phyloP scores from a whole-genome alignment of 495 filamentous ascomycete species.

The Aspergillus biplanus region DNA sequence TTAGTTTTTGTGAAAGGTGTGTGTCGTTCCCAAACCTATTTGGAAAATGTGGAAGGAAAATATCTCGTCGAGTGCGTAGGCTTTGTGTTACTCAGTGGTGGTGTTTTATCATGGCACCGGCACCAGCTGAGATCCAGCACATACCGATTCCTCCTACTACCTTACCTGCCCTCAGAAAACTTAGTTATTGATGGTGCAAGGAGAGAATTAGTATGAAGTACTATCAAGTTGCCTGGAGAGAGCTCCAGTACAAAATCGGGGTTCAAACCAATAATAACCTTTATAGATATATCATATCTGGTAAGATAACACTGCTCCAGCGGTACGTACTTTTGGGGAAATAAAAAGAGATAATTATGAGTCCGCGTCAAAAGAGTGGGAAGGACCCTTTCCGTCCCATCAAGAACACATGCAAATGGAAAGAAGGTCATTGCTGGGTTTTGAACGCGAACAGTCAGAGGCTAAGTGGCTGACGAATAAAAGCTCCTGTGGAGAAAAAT shows the following conservation, averaged over 20 bases:
- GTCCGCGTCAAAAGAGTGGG: background rate
- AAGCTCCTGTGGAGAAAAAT: conserved; percentile 6
- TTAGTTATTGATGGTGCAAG: conserved; percentile 19
- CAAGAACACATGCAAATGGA: background rate
- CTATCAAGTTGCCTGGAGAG: background rate
- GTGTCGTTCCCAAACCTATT: background rate
- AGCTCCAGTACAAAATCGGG: background rate
- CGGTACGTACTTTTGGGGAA: background rate
- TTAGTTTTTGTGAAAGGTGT: too few species aligned
- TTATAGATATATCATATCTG: conserved; percentile 2
- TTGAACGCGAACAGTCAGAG: conserved; percentile 3
- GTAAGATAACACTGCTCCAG: background rate
- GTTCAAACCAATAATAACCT: background rate
- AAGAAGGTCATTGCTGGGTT: background rate
- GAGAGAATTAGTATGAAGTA: conserved; percentile 17
- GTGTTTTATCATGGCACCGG: conserved; percentile 9
- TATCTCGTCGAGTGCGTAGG: background rate
- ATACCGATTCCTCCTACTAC: background rate
- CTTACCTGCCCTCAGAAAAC: conserved; percentile 6
- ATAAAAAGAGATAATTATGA: background rate
- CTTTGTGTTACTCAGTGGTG: conserved; percentile 1
- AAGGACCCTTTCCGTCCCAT: background rate
- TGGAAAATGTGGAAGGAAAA: background rate
- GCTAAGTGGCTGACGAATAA: background rate
- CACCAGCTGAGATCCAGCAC: conserved; percentile 6